Base-by-base conservation (phyloP, 352 stramenopile genomes). In the Globisporangium solare region DNA sequence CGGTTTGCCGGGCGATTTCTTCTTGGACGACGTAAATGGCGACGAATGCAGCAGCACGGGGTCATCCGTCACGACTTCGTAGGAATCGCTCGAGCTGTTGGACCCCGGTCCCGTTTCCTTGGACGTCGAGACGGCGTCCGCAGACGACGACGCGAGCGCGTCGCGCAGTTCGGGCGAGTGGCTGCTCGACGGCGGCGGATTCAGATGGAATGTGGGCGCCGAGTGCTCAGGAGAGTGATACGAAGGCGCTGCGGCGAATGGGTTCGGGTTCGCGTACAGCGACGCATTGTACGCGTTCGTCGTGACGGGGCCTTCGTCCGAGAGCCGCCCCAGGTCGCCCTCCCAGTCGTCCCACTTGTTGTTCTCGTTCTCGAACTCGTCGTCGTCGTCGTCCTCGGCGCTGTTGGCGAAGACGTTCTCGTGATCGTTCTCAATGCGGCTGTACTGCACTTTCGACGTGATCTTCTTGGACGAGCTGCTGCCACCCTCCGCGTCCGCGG, bases 261-360 rank as follows among this genome's bases (percentile, higher is more conserved):
- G 74, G 41, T 84, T 84, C 18, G 76, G 58, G 20, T 84, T 58
- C 20, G 67, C 39, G 22, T 77, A 74, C 13, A 59, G 55, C 41
- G 77, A 74, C 17, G 70, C 60, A 43, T 61, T 48, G 39, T 45
- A 56, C 52, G 68, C n/a, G 15, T 51, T 59, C 18, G 54, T 65
- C n/a, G 56, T 60, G 20, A 76, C 58, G 17, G 54, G 43, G 13
- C 27, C 15, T 8, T 63, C 53, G 15, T 63, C 39, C 8, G 60
- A 24, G 12, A 53, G 32, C 5, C 63, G 57, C 6, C 65, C 63
- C 32, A 63, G 46, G 21, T 68, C 59, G 39, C 54, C 65, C 53
- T 91, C 81, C 79, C 76, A 88, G 60, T 92, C 79, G 55, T 89
- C 81, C 81, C 81, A 92, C 10, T 76, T 73, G 49, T 79, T 75